Evolutionary conservation across 2,329 filamentous ascomycete genomes (phyloP).

Genomic region (Cladosporium sp.): DNA sequence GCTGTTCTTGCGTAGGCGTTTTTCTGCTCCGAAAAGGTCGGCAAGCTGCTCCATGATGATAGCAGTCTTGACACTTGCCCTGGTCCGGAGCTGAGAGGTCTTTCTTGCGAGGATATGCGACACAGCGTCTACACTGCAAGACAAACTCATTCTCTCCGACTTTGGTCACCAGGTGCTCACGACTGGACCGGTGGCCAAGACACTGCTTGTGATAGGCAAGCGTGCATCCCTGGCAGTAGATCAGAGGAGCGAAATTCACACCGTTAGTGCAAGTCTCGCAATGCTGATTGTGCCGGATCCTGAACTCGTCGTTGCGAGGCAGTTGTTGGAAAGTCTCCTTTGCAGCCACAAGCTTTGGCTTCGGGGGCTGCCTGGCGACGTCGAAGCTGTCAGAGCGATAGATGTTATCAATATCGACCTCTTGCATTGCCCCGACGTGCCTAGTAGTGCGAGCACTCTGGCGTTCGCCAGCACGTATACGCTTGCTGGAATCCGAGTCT

Average conservation of each 20-base stretch:
- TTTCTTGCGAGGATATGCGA: constrained; percentile 62
- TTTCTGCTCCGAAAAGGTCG: constrained; percentile 65
- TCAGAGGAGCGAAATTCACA: constrained; percentile 59
- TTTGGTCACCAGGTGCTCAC: constrained; percentile 91
- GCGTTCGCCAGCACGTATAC: constrained; percentile 26
- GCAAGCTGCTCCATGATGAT: constrained; percentile 60
- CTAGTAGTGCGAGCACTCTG: constrained; percentile 42
- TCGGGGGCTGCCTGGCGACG: constrained; percentile 25
- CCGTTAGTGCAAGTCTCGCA: constrained; percentile 68
- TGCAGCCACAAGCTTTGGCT: constrained; percentile 53
- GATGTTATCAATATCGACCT: constrained; percentile 53
- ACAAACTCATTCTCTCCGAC: constrained; percentile 70
- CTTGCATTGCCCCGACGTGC: constrained; percentile 45
- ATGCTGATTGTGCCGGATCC: constrained; percentile 57
- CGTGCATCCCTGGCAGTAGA: constrained; percentile 89
- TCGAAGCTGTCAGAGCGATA: constrained; percentile 40
- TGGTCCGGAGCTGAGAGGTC: constrained; percentile 64
- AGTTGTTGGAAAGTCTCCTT: constrained; percentile 67
- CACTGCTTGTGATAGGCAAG: constrained; percentile 77
- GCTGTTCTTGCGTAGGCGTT: constrained; percentile 75
- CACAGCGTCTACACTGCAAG: constrained; percentile 81
- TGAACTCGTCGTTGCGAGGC: constrained; percentile 59
- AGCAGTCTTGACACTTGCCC: constrained; percentile 66
- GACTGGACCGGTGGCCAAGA: constrained; percentile 62
- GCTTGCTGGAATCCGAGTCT: constrained; percentile 15